Base-by-base conservation (phyloP, 495 filamentous ascomycete genomes). In the Annulohypoxylon nitens region DNA sequence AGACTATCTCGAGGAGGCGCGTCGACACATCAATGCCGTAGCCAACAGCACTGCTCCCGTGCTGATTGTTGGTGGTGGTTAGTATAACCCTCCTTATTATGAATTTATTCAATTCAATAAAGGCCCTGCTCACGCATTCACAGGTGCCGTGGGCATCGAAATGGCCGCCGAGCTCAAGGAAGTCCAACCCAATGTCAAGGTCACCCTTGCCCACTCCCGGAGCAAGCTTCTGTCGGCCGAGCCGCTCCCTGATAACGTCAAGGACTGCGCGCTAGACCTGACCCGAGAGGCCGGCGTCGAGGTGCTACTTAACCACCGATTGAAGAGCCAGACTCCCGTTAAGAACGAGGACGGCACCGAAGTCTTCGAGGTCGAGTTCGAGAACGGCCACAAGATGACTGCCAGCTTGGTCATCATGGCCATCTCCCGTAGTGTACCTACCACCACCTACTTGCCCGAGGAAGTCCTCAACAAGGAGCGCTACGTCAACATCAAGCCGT, bases 101-200 rank as follows among this genome's bases (percentile, higher is more conserved):
- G 33, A 55, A 12, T 36, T 16, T 1, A 53, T 30, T 37, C 48
- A 51, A 36, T 30, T 48, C 14, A 23, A 37, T 30, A 7, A 43
- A 45, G 18, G 48, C 30, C 34, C 6, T 58, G 10, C 26, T 70
- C 30, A 70, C 57, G 25, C 10, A 23, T 7, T 5, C 26, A 36
- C 57, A 84, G 90, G 90, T 14, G 91, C 91, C 8, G 91, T 92
- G 3, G 91, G 91, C 9, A 86, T 92, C 48, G 91, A 93, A 73
- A 90, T 92, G 83, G 90, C 91, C 0, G 85, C 89, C 10, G 91
- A 93, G 78, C 75, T 92, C 50, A 91, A 90, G 75, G 74, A 83
- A 10, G 77, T 88, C 9, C 78, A 88, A n/a, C 90, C 91, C 0
- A 45, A 83, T 1, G 78, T 88, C 43, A 83, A 85, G 39, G 85